These are phyloP conservation scores for Sphagnum contortum DNA, from an alignment of 225 moss, liverwort and hornwort species.

Conservation along the genomic window DNA sequence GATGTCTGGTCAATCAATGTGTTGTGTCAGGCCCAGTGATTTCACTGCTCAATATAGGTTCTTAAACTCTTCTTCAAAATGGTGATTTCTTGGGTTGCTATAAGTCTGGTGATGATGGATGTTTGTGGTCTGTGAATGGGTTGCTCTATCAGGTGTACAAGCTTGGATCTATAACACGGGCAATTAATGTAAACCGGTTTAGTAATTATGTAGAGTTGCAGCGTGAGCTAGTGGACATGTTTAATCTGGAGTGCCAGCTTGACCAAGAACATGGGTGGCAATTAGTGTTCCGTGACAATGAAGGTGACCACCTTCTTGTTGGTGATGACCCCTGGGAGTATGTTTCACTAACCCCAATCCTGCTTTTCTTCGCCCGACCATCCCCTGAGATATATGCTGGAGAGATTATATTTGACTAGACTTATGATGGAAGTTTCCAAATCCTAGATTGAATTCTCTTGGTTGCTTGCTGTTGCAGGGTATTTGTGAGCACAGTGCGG, in stretches of 20 bases:
- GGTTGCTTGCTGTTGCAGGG: constrained; percentile 24
- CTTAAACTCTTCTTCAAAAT: no score
- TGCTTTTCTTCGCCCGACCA: no score
- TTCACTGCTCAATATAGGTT: not conserved
- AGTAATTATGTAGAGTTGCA: constrained; percentile 59
- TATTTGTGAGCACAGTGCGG: constrained; percentile 70
- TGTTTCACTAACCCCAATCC: constrained; percentile 5
- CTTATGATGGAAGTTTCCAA: not conserved
- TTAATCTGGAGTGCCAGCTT: constrained; percentile 73
- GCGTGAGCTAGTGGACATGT: constrained; percentile 78
- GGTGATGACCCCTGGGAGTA: constrained; percentile 89
- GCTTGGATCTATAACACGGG: constrained; percentile 80
- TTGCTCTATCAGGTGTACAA: constrained; percentile 58
- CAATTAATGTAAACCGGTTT: constrained; percentile 80
- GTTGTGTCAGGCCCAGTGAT: not conserved
- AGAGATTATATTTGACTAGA: no score
- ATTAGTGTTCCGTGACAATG: constrained; percentile 74
- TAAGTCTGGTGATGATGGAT: no score
- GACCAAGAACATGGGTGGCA: constrained; percentile 85
- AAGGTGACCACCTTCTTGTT: constrained; percentile 79
- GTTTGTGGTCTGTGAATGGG: no score
- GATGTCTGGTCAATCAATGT: not conserved
- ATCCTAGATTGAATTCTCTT: not conserved
- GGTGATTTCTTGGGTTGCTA: no score
- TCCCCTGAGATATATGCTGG: no score